Conservation (phyloP, 176 grass and related monocot species). For the Avena sativa region DNA sequence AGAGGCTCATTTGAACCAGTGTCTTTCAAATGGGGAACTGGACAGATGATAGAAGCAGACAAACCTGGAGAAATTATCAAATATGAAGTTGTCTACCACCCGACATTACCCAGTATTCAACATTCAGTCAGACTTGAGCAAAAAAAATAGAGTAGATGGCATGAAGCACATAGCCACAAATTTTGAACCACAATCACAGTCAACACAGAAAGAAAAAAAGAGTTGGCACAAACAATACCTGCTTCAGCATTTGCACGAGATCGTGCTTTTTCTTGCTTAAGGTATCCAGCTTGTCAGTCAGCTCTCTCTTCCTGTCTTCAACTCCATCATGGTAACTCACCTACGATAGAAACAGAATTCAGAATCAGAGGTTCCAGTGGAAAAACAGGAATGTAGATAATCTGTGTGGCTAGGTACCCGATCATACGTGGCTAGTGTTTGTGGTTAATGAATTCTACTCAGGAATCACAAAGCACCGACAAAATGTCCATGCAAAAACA, state of each 20-base stretch:
- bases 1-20: neutral
- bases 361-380: neutral
- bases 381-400: neutral
- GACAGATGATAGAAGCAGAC: neutral
- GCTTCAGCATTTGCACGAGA: conserved; percentile 99
- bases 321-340: conserved; percentile 46
- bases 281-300: conserved; percentile 71
- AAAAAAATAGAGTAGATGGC: neutral
- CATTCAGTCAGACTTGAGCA: neutral
- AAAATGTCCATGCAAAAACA: conserved; percentile 1
- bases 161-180: neutral
- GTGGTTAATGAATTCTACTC: conserved; percentile 18
- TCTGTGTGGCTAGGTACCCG: neutral
- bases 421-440: neutral
- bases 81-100: neutral
- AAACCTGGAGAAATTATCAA: conserved; percentile 14
- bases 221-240: conserved; percentile 55
- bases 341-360: conserved; percentile 42
- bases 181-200: conserved; percentile 1
- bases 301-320: conserved; percentile 64
- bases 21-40: neutral
- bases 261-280: conserved; percentile 93
- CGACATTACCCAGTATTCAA: neutral
- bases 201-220: conserved; percentile 14
- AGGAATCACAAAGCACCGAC: neutral